Conservation (phyloP, 371 early-diverging fungal species). For the Mortierella sp. region DNA sequence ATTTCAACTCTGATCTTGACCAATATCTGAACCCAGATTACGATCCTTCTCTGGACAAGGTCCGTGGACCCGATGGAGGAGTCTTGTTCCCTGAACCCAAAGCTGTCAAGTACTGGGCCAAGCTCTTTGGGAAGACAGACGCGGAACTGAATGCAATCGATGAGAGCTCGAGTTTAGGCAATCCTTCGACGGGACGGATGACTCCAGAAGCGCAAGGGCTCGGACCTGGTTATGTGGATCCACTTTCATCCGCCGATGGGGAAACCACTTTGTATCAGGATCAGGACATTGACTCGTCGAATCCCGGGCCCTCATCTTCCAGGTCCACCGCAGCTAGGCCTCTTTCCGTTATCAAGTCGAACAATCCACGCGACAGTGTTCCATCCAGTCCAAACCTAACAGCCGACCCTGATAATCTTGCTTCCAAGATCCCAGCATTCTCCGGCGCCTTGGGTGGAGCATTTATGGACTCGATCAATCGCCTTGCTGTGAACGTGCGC, state of each 20-base stretch:
- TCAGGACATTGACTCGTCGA: slow-evolving; percentile 21
- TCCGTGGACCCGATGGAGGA: slow-evolving; percentile 61
- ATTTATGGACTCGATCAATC: slow-evolving; percentile 30
- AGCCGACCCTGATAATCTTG: slow-evolving; percentile 20
- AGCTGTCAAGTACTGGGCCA: slow-evolving; percentile 78
- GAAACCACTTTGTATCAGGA: slow-evolving; percentile 1
- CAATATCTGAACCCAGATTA: slow-evolving; percentile 64
- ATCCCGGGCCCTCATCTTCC: background rate
- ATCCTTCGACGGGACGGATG: slow-evolving; percentile 23
- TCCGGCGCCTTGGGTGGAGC: slow-evolving; percentile 41
- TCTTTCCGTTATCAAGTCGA: slow-evolving; percentile 8
- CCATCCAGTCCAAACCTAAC: background rate
- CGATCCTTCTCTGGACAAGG: slow-evolving; percentile 58
- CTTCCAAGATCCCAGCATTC: slow-evolving; percentile 35
- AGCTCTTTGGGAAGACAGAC: slow-evolving; percentile 68
- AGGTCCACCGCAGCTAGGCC: slow-evolving; percentile 1
- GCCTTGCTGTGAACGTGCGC: slow-evolving; percentile 43
- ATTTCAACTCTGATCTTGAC: slow-evolving; percentile 65
- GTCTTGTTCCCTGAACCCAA: slow-evolving; percentile 72
- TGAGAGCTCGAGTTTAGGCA: slow-evolving; percentile 10
- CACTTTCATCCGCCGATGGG: background rate
- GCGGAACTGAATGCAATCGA: slow-evolving; percentile 65
- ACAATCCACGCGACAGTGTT: slow-evolving; percentile 3
- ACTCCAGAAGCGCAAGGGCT: slow-evolving; percentile 35
- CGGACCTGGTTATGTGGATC: slow-evolving; percentile 20